Base-by-base conservation (phyloP, 225 moss, liverwort and hornwort genomes). In the Pseudisothecium myosuroides region DNA sequence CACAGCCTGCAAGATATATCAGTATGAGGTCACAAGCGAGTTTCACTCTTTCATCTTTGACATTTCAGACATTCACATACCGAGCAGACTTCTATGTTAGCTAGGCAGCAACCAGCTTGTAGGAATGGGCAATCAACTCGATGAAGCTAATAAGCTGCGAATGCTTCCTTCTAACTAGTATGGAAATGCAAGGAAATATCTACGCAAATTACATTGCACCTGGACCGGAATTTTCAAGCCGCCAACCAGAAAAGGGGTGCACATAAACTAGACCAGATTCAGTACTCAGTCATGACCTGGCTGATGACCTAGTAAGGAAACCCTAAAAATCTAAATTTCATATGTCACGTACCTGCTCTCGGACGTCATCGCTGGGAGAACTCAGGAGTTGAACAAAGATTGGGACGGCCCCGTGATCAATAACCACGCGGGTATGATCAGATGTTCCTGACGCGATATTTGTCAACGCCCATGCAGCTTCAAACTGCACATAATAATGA, bases 371-470 rank as follows among this genome's bases (percentile, higher is more conserved):
- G 55, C 95, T 98, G 4, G 94, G 93, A 17, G 96, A 96, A 64
- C 95, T 93, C 29, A 98, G 85, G n/a, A 98, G 95, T 64, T 96
- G 94, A 82, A 98, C 96, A 77, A 98, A 98, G 49, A 98, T 96
- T 11, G 98, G 98, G 4, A 98, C 96, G 29, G 96, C 96, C 56
- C 96, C 98, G 71, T 96, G 95, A 20, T 98, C 96, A 37, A 98
- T 98, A n/a, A 98, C 96, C 29, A 95, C 95, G 24, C 96, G 92
- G 7, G 96, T 98, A 55, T 98, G 98, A 84, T 98, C 96, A 24
- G 96, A 98, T 16, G 96, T 98, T 82, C 96, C 96, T 12, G 96
- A 98, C 28, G 98, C 98, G 76, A 98, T 98, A 59, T 98, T 96
- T 27, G 98, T 98, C 67, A 98, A 80, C 13, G 96, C 98, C 96